Percentiles rank a stretch among this genome's conserved stretches.
Evolutionary conservation across 1,139 yeast species (phyloP).

Genomic region (Geotrichum australiense): DNA sequence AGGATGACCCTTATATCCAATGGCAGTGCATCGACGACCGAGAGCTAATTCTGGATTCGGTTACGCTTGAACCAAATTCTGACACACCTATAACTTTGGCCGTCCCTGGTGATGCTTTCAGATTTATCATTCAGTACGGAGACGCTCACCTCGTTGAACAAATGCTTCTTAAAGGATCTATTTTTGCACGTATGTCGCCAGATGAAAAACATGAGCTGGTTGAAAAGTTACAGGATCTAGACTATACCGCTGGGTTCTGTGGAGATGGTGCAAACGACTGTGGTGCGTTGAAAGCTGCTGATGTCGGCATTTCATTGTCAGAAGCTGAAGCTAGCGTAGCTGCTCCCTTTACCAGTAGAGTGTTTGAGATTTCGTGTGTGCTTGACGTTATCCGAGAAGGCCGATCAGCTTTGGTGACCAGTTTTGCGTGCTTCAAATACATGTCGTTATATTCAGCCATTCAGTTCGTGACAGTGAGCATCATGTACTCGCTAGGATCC

Average conservation of each 20-base stretch:
- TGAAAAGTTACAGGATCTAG: slow-evolving; percentile 72
- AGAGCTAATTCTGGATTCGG: slow-evolving; percentile 45
- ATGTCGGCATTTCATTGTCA: slow-evolving; percentile 89
- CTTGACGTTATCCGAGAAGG: slow-evolving; percentile 89
- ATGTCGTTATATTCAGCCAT: slow-evolving; percentile 97
- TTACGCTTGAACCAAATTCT: slow-evolving; percentile 48
- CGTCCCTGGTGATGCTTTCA: slow-evolving; percentile 85
- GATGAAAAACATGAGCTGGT: slow-evolving; percentile 96
- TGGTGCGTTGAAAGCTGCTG: slow-evolving; percentile 96
- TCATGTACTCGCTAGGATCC: slow-evolving; percentile 80
- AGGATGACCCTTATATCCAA: slow-evolving; percentile 20
- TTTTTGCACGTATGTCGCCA: slow-evolving; percentile 97
- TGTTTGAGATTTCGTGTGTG: slow-evolving; percentile 89
- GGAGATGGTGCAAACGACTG: slow-evolving; percentile 93
- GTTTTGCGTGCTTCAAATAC: slow-evolving; percentile 94
- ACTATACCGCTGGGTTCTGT: slow-evolving; percentile 92
- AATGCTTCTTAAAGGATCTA: slow-evolving; percentile 63
- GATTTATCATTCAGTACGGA: slow-evolving; percentile 52
- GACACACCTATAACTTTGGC: slow-evolving; percentile 43
- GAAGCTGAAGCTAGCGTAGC: slow-evolving; percentile 99
- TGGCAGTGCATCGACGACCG: slow-evolving; percentile 39
- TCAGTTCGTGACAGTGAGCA: slow-evolving; percentile 81
- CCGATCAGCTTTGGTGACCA: slow-evolving; percentile 86
- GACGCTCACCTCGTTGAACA: slow-evolving; percentile 39
- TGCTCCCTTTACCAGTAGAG: slow-evolving; percentile 90